These are phyloP conservation scores for Sinapis alba DNA, from an alignment of 441 rosid genomes.

Conservation along the genomic window DNA sequence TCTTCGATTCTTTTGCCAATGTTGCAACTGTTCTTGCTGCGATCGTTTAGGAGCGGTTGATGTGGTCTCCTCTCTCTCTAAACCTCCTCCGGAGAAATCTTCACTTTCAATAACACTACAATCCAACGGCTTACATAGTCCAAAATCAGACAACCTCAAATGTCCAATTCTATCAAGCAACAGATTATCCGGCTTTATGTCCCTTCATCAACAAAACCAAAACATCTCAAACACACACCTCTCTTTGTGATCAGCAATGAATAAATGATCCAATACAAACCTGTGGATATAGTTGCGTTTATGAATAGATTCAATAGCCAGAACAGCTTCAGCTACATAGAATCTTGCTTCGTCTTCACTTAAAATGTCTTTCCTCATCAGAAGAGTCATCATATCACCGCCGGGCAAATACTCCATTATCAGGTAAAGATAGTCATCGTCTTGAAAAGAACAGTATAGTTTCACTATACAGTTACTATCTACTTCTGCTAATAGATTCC, in stretches of 20 bases:
- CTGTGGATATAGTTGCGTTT: slow-evolving; percentile 85
- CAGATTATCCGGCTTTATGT: slow-evolving; percentile 95
- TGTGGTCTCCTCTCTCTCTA: slow-evolving; percentile 49
- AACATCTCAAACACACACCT: not conserved
- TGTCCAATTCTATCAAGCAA: slow-evolving; percentile 89
- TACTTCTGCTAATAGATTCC: slow-evolving; percentile 94
- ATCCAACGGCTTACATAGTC: slow-evolving; percentile 90
- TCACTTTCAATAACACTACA: slow-evolving; percentile 78
- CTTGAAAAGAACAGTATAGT: slow-evolving; percentile 94
- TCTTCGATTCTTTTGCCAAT: slow-evolving; percentile 96
- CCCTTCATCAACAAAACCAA: slow-evolving; percentile 49
- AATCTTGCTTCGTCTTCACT: slow-evolving; percentile 87
- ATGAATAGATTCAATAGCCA: slow-evolving; percentile 93
- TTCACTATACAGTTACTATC: slow-evolving; percentile 97
- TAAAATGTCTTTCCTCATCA: slow-evolving; percentile 92
- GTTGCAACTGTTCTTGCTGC: slow-evolving; percentile 83
- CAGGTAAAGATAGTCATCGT: slow-evolving; percentile 85
- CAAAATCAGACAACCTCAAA: slow-evolving; percentile 91
- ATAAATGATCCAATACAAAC: slow-evolving; percentile 33
- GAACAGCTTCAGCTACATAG: slow-evolving; percentile 82
- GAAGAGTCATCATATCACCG: slow-evolving; percentile 97
- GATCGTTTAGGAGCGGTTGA: slow-evolving; percentile 64
- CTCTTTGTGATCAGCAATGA: not conserved
- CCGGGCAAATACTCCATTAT: slow-evolving; percentile 97
- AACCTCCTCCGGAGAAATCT: slow-evolving; percentile 64